A percentile compares a stretch with the other conserved stretches of the same genome.
Evolutionary conservation across 345 rosid species (phyloP).

Genomic region (Gynandropsis gynandra): DNA sequence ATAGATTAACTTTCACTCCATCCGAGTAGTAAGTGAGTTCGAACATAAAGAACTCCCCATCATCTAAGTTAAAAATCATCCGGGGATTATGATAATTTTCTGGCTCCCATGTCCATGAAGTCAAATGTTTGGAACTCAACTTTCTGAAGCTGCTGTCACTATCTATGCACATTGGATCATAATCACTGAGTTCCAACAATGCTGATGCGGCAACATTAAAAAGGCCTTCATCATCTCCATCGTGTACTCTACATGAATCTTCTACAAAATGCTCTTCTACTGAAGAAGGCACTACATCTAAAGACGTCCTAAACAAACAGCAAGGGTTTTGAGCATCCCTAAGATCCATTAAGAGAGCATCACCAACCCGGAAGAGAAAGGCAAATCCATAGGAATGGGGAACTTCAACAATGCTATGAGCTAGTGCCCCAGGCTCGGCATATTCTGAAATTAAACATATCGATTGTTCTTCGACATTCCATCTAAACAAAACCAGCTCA

Average conservation of each 20-base stretch:
- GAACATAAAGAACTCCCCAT: slow-evolving; percentile 80
- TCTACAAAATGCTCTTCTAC: slow-evolving; percentile 72
- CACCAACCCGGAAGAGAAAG: slow-evolving; percentile 85
- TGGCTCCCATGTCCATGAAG: slow-evolving; percentile 98
- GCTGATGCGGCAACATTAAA: slow-evolving; percentile 96
- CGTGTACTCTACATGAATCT: slow-evolving; percentile 66
- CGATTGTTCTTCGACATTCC: slow-evolving; percentile 56
- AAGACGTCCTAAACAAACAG: slow-evolving; percentile 63
- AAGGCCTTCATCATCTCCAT: slow-evolving; percentile 90
- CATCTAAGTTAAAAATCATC: slow-evolving; percentile 76
- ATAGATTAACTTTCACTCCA: slow-evolving; percentile 47
- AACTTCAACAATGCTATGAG: slow-evolving; percentile 75
- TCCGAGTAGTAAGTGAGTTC: slow-evolving; percentile 47
- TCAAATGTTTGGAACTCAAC: slow-evolving; percentile 47
- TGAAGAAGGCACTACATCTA: slow-evolving; percentile 52
- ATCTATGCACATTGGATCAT: slow-evolving; percentile 98
- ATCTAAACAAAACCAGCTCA: slow-evolving; percentile 59
- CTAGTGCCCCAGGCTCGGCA: slow-evolving; percentile 73
- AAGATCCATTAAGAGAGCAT: slow-evolving; percentile 93
- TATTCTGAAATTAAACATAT: slow-evolving; percentile 45
- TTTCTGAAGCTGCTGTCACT: slow-evolving; percentile 44
- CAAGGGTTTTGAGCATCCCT: slow-evolving; percentile 68
- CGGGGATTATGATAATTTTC: slow-evolving; percentile 45
- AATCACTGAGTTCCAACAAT: slow-evolving; percentile 80
- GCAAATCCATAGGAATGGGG: slow-evolving; percentile 82